phyloP scores from a whole-genome alignment of 1,139 yeast genomes.

The Saccharomycopsis crataegensis region DNA sequence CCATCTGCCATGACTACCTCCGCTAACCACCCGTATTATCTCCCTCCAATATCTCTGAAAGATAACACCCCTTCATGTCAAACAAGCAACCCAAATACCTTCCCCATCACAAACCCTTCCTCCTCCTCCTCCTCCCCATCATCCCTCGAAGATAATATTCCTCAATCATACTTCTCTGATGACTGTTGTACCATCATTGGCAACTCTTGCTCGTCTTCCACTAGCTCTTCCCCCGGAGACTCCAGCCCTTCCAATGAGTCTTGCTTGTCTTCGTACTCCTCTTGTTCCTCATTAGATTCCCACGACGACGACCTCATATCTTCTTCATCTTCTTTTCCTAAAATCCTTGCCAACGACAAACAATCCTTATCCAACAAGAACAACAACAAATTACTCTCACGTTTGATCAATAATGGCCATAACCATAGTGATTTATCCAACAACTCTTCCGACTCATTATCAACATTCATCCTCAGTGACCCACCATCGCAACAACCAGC shows the following conservation, averaged over 20 bases:
- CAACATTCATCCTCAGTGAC: slow-evolving; percentile 12
- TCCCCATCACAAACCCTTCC: too few species aligned
- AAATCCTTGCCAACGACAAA: not conserved
- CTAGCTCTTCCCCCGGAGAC: slow-evolving; percentile 2
- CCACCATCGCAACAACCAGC: not conserved
- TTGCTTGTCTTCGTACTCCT: slow-evolving; percentile 7
- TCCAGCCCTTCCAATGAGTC: not conserved
- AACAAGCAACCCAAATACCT: too few species aligned
- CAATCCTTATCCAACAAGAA: not conserved
- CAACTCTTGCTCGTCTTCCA: not conserved
- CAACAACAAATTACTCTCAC: not conserved
- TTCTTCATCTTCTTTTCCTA: not conserved
- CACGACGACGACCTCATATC: not conserved
- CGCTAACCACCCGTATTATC: too few species aligned
- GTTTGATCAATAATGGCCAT: not conserved
- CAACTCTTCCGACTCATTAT: slow-evolving; percentile 11
- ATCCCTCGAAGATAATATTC: not conserved
- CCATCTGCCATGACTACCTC: too few species aligned
- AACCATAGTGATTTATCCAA: not conserved
- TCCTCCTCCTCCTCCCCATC: too few species aligned
- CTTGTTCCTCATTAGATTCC: slow-evolving; percentile 14
- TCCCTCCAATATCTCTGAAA: too few species aligned
- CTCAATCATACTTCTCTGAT: slow-evolving; percentile 9
- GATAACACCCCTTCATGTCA: too few species aligned
- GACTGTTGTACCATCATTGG: slow-evolving; percentile 6